Evolutionary conservation across 306 rosid genomes (phyloP), one percentile per base, ranked within the genome.

Genomic region (Potentilla sterilis): DNA sequence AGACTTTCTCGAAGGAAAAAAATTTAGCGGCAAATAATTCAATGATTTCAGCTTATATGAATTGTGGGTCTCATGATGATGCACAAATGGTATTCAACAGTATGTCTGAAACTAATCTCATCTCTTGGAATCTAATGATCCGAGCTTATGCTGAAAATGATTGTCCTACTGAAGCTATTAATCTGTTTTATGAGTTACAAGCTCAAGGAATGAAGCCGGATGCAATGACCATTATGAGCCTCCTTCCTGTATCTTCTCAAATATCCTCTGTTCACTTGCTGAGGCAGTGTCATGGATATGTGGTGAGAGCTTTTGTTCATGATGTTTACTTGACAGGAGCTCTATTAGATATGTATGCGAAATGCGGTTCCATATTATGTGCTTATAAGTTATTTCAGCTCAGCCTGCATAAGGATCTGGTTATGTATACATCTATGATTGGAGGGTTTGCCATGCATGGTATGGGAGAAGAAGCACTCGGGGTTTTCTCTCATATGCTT

Each of bases 61-160:
- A 81, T 76, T 69, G 83, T 75, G 90, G 93, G 72, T 87, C 88
- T 41, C 87, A 81, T 69, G 79, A 80, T 66, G 89, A 83, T 74
- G 97, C 94, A 78, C 75, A 77, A 64, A 80, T 42, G 54, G 69
- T 89, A 65, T 90, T 91, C 81, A 58, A 85, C 51, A 52, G 75
- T 43, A 90, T 88, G 92, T 75, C 86, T 79, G 87, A 89, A 72
- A 86, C 87, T n/a, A 93, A 91, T 85, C 89, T 91, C 79, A 91
- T 96, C 80, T 87, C 94, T 22, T 93, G 97, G 97, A 94, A 91
- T 87, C 88, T 91, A 37, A 86, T 94, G 98, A 76, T 94, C 68
- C 86, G 88, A 47, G 96, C 82, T 74, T 87, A 89, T 76, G 96
- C 91, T 5, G 91, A 86, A 76, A 94, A 92, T 72, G 91, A 87